phyloP scores from a whole-genome alignment of 306 rosid genomes.

The Vigna angularis region DNA sequence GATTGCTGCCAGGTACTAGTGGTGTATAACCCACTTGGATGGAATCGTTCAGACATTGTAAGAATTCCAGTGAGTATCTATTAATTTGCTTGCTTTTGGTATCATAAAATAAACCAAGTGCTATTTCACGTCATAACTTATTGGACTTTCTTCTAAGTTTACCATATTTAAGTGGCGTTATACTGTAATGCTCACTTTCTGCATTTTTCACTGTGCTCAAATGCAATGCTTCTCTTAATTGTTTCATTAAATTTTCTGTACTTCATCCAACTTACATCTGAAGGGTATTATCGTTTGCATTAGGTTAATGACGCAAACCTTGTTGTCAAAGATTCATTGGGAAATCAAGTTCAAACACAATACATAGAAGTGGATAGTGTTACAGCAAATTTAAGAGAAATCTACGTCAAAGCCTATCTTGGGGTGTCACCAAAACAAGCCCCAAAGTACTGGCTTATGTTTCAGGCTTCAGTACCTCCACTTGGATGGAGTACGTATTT shows the following conservation, averaged over 20 bases:
- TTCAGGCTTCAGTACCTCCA: constrained; percentile 13
- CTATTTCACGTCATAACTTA: not conserved
- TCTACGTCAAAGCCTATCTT: not conserved
- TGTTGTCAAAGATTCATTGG: constrained; percentile 14
- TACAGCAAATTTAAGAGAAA: constrained; percentile 5
- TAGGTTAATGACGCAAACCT: constrained; percentile 12
- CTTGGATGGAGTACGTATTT: constrained; percentile 22
- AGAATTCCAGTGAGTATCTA: constrained; percentile 19
- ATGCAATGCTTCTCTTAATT: too few species aligned
- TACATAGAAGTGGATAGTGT: constrained; percentile 6
- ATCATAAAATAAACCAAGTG: constrained; percentile 5
- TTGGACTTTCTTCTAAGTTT: not conserved
- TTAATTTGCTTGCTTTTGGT: not conserved
- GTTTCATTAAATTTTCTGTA: too few species aligned
- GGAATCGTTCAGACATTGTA: constrained; percentile 2
- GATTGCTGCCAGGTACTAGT: not conserved
- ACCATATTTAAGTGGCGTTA: not conserved
- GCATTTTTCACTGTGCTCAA: not conserved
- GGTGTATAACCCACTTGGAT: constrained; percentile 17
- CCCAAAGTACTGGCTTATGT: constrained; percentile 11
- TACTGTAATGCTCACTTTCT: not conserved
- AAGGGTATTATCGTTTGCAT: not conserved
- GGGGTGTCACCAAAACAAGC: constrained; percentile 6
- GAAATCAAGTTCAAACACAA: not conserved
- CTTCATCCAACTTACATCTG: not conserved